Conservation (phyloP, 202 grass and related monocot genomes). For the Zizania palustris region DNA sequence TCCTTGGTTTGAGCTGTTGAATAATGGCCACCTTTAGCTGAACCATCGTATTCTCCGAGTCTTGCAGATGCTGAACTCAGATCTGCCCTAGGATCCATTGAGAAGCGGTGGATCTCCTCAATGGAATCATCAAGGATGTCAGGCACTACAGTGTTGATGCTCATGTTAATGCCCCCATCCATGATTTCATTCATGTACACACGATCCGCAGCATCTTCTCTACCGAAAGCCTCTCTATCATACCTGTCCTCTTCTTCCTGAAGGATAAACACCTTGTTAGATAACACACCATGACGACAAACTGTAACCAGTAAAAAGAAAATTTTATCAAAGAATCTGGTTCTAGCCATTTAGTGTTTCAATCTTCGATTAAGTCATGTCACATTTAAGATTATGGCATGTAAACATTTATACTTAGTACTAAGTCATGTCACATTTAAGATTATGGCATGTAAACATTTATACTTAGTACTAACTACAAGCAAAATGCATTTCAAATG, state of each 20-base stretch:
- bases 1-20: conserved; percentile 33
- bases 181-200: conserved; percentile 94
- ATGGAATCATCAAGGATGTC: conserved; percentile 71
- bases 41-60: conserved; percentile 62
- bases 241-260: conserved; percentile 98
- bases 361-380: background rate
- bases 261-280: conserved; percentile 28
- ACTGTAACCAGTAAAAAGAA: background rate
- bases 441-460: background rate
- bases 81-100: conserved; percentile 72
- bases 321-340: background rate
- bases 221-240: conserved; percentile 74
- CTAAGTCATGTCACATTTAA: background rate
- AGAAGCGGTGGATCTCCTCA: conserved; percentile 45
- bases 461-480: background rate
- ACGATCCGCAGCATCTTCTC: conserved; percentile 60
- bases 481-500: background rate
- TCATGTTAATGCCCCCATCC: conserved; percentile 78
- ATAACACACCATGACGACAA: conserved; percentile 7
- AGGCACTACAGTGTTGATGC: conserved; percentile 73
- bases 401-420: background rate
- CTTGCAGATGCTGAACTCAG: conserved; percentile 64
- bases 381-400: background rate
- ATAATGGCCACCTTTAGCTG: conserved; percentile 23
- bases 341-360: background rate